Evolutionary conservation across 2,329 filamentous ascomycete genomes (phyloP).

Genomic region (Colletotrichum graminicola): DNA sequence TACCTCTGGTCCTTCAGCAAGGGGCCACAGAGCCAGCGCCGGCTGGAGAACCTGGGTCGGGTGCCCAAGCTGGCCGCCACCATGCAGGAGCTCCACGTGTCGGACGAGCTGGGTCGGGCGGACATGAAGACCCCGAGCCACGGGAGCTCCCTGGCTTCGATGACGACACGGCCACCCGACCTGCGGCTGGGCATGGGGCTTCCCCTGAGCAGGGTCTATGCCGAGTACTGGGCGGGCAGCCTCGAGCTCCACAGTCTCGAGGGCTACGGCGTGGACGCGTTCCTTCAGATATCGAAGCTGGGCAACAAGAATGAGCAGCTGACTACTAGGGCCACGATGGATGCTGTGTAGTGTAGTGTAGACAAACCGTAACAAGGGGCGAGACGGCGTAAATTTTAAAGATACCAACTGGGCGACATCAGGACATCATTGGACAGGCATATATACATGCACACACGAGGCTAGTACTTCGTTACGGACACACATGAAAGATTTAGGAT

Average conservation of each 20-base stretch:
- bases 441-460: slow-evolving; percentile 2
- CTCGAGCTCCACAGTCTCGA: slow-evolving; percentile 92
- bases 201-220: slow-evolving; percentile 93
- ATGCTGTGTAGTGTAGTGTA: slow-evolving; percentile 69
- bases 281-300: slow-evolving; percentile 94
- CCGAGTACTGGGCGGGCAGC: slow-evolving; percentile 97
- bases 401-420: slow-evolving; percentile 33
- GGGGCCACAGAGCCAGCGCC: slow-evolving; percentile 81
- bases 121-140: slow-evolving; percentile 58
- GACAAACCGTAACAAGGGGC: neutral
- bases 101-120: slow-evolving; percentile 55
- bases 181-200: slow-evolving; percentile 92
- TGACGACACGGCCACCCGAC: slow-evolving; percentile 87
- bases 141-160: slow-evolving; percentile 78
- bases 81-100: slow-evolving; percentile 82
- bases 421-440: slow-evolving; percentile 13
- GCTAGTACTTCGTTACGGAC: slow-evolving; percentile 28
- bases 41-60: slow-evolving; percentile 85
- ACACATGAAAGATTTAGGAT: slow-evolving; percentile 34
- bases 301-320: slow-evolving; percentile 99
- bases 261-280: slow-evolving; percentile 95
- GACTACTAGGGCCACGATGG: slow-evolving; percentile 80
- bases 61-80: slow-evolving; percentile 95
- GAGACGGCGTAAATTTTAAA: slow-evolving; percentile 37
- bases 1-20: slow-evolving; percentile 98